These are phyloP conservation scores for Cubamyces lactineus DNA, from an alignment of 768 basidiomycete genomes.

Conservation along the genomic window DNA sequence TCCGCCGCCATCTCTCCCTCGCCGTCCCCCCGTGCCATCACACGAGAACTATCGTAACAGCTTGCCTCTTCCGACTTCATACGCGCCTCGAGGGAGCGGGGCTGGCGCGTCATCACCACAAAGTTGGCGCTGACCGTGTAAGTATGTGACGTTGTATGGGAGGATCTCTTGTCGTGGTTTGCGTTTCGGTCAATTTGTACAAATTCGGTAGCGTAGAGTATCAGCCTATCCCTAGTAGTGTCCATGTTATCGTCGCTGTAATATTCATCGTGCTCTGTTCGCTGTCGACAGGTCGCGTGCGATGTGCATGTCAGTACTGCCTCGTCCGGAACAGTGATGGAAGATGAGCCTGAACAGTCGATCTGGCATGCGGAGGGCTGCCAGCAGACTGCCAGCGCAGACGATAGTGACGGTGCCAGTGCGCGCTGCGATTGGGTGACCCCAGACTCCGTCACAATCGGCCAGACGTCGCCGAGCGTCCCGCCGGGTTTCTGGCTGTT, in stretches of 20 bases:
- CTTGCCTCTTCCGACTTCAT: constrained; percentile 8
- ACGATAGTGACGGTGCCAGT: not conserved
- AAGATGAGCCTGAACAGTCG: constrained; percentile 10
- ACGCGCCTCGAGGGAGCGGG: constrained; percentile 15
- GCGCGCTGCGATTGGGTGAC: constrained; percentile 8
- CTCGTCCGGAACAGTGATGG: constrained; percentile 9
- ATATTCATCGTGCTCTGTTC: constrained; percentile 7
- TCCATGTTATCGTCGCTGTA: constrained; percentile 11
- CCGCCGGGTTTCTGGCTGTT: not conserved
- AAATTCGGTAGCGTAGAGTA: constrained; percentile 13
- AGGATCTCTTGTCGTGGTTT: constrained; percentile 6
- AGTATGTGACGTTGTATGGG: constrained; percentile 4
- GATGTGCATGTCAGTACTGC: not conserved
- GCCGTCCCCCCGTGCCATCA: constrained; percentile 3
- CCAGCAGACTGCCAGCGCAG: no score
- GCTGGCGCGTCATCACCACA: constrained; percentile 19
- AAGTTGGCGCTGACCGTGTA: constrained; percentile 21
- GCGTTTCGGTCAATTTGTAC: constrained; percentile 15
- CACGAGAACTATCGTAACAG: constrained; percentile 18
- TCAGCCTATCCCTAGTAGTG: constrained; percentile 12
- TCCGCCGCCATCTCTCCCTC: constrained; percentile 8
- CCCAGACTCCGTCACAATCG: constrained; percentile 8
- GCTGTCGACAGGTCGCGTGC: not conserved
- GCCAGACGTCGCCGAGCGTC: constrained; percentile 13
- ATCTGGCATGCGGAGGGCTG: not conserved